Evolutionary conservation across 2,329 filamentous ascomycete genomes (phyloP).

Genomic region (Alternaria ethzedia): DNA sequence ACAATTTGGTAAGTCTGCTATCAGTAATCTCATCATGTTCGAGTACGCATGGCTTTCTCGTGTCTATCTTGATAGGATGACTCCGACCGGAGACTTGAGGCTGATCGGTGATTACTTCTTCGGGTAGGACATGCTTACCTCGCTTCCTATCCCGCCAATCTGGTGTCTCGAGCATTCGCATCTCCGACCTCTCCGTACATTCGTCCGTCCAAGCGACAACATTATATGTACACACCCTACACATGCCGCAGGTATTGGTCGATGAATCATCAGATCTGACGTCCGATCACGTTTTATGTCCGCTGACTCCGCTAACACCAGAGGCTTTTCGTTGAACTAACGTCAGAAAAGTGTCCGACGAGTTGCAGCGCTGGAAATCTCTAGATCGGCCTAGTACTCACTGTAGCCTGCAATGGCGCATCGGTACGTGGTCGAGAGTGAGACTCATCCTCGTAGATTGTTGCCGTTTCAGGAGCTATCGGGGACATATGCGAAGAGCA

Average conservation of each 20-base stretch:
- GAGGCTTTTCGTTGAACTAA: neutral
- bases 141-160: neutral
- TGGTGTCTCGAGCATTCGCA: neutral
- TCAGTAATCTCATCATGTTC: neutral
- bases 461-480: neutral
- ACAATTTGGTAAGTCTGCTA: neutral
- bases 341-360: neutral
- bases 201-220: neutral
- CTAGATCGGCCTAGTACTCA: neutral
- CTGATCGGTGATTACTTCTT: neutral
- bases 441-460: neutral
- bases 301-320: constrained; percentile 9
- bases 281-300: constrained; percentile 3
- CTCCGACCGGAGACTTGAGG: neutral
- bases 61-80: neutral
- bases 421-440: neutral
- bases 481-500: neutral
- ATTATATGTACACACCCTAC: neutral
- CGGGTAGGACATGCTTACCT: neutral
- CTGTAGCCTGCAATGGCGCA: neutral
- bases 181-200: neutral
- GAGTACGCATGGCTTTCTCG: neutral
- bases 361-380: neutral
- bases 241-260: neutral
- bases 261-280: neutral